Evolutionary conservation across 2,329 filamentous ascomycete genomes (phyloP), one percentile per base, ranked within the genome.

Genomic region (Talaromyces sp.): DNA sequence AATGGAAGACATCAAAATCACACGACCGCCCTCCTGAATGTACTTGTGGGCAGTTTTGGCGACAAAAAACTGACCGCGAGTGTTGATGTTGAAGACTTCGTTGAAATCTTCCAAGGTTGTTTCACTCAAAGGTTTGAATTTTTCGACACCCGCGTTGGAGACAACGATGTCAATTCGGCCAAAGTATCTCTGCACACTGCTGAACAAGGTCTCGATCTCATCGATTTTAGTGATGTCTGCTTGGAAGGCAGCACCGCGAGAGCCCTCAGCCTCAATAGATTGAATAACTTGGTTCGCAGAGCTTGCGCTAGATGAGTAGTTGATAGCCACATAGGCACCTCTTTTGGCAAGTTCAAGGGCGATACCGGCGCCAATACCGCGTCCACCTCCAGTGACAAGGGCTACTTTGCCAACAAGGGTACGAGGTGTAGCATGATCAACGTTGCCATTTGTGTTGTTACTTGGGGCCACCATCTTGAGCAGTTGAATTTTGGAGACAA

Each of bases 1-100:
- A 76, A 91, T 91, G 66, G 85, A 89, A 35, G 85, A 86, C 87
- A 90, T 92, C 69, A 93, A 82, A 76, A 93, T 89, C 70, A 93
- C 85, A 54, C 90, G 84, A 37, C 90, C 90, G 65, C 90, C 88
- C 52, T 85, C 82, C 73, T 88, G 84, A 68, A 91, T 84, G 22
- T 91, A 82, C 79, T 89, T 89, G 78, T 90, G 89, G 7, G 86
- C 90, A 79, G 87, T 77, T 83, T 86, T 78, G 63, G 84, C 85
- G 65, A 88, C 86, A 75, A 88, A 87, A 79, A 87, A 87, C 73
- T 88, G 86, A 45, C 84, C 86, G 54, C 86, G 83, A 41, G 85
- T 87, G 81, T 88, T 88, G 74, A 87, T 82, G 73, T 79, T 80
- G 75, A 88, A 86, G 65, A 88, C 85, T 45, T 82, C 81, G 76